Percentiles rank a stretch among this genome's conserved stretches.
These are phyloP conservation scores for Aspergillus terreus DNA, from an alignment of 2,329 filamentous ascomycete species.

Conservation along the genomic window DNA sequence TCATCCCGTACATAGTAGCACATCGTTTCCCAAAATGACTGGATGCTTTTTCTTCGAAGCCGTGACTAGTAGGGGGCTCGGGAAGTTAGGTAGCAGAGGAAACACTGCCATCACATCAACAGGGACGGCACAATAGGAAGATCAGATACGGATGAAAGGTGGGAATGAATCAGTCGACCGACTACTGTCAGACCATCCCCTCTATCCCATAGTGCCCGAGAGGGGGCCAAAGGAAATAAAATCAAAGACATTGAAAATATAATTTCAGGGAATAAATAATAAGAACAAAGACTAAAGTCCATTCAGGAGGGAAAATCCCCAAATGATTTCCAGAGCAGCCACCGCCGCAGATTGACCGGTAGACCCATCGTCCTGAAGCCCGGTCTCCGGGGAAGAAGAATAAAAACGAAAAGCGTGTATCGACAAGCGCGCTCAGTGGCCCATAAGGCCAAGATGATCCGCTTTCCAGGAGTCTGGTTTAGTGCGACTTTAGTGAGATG, in stretches of 20 bases:
- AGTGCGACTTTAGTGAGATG: constrained; percentile 33
- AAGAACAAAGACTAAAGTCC: not conserved
- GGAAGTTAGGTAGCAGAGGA: not conserved
- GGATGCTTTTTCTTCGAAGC: too few species aligned
- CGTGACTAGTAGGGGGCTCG: not conserved
- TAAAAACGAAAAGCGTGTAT: constrained; percentile 16
- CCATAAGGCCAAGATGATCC: constrained; percentile 32
- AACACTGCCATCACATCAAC: constrained; percentile 7
- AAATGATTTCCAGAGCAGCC: constrained; percentile 15
- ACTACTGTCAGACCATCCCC: constrained; percentile 7
- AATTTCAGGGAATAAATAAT: not conserved
- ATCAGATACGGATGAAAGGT: constrained; percentile 12
- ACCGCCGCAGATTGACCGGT: constrained; percentile 21
- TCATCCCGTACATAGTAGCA: too few species aligned
- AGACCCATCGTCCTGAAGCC: constrained; percentile 29
- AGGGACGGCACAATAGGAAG: constrained; percentile 6
- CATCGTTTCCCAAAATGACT: too few species aligned
- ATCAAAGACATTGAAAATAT: too few species aligned
- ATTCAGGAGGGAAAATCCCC: not conserved
- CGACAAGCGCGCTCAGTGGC: constrained; percentile 27
- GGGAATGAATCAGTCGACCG: constrained; percentile 9
- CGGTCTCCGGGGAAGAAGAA: constrained; percentile 33
- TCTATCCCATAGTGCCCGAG: not conserved
- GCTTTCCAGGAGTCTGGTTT: constrained; percentile 33
- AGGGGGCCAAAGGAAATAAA: too few species aligned